phyloP scores from a whole-genome alignment of 805 yeast genomes.

The Lachancea fermentati region DNA sequence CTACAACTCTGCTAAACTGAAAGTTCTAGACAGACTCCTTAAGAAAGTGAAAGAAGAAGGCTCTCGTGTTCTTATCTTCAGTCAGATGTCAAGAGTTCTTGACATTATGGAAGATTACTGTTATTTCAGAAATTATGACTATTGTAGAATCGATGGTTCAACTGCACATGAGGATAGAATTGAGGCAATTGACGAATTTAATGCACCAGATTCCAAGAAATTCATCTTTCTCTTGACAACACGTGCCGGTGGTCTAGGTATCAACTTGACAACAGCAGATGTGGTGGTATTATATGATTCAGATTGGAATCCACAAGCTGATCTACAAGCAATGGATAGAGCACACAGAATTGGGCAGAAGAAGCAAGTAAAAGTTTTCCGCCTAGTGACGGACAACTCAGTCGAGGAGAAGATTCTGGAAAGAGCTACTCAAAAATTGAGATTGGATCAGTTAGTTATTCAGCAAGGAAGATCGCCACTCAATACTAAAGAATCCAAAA shows the following conservation, averaged over 20 bases:
- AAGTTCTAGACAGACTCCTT: conserved; percentile 62
- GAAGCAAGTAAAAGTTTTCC: conserved; percentile 72
- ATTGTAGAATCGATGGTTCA: conserved; percentile 79
- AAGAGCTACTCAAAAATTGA: conserved; percentile 72
- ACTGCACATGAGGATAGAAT: conserved; percentile 77
- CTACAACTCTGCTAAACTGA: conserved; percentile 64
- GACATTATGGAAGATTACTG: conserved; percentile 80
- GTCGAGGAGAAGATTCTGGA: conserved; percentile 79
- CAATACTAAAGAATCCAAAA: conserved; percentile 26
- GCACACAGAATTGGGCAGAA: conserved; percentile 87
- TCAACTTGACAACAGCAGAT: conserved; percentile 76
- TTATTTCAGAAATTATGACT: conserved; percentile 58
- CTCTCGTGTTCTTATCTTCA: conserved; percentile 70
- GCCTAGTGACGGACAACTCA: conserved; percentile 76
- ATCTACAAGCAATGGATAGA: conserved; percentile 84
- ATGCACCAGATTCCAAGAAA: conserved; percentile 65
- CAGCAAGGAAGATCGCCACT: conserved; percentile 57
- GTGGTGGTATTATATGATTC: conserved; percentile 70
- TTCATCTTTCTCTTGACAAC: conserved; percentile 75
- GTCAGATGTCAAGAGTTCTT: conserved; percentile 78
- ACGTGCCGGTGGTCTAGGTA: conserved; percentile 88
- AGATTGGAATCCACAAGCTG: conserved; percentile 90
- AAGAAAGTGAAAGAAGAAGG: conserved; percentile 61
- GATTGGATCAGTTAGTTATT: conserved; percentile 76
- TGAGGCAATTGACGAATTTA: conserved; percentile 70